Conservation (phyloP, 164 flowering plant genomes). For the Vitis amurensis region DNA sequence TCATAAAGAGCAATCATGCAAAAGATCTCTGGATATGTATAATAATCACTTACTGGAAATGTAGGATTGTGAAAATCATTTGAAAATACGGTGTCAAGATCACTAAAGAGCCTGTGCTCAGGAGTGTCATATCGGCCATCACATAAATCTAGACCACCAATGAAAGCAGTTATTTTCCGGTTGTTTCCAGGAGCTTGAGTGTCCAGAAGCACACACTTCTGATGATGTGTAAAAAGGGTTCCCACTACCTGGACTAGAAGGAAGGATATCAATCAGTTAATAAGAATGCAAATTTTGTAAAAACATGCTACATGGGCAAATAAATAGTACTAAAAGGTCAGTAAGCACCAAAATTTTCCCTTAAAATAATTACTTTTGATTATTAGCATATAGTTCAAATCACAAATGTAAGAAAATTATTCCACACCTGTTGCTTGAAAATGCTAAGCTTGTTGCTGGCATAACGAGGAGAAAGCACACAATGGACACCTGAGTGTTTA, state of each 20-base stretch:
- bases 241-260: constrained; percentile 72
- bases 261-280: constrained; percentile 13
- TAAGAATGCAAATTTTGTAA: background rate
- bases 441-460: constrained; percentile 73
- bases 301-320: background rate
- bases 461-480: constrained; percentile 68
- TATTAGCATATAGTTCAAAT: background rate
- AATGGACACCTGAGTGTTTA: constrained; percentile 59
- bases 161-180: constrained; percentile 68
- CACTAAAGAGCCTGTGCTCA: constrained; percentile 66
- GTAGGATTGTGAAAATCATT: constrained; percentile 79
- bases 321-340: background rate
- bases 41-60: constrained; percentile 48
- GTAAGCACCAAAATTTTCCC: no score
- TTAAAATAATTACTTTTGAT: no score
- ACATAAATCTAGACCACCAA: constrained; percentile 84
- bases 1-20: background rate
- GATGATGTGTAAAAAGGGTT: constrained; percentile 82
- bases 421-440: constrained; percentile 64
- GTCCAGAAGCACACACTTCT: constrained; percentile 80
- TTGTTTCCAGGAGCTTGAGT: constrained; percentile 66
- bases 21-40: background rate
- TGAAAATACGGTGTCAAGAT: constrained; percentile 61
- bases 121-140: constrained; percentile 92
- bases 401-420: background rate